phyloP scores from a whole-genome alignment of 768 basidiomycete genomes.

The Multifurca ochricompacta region DNA sequence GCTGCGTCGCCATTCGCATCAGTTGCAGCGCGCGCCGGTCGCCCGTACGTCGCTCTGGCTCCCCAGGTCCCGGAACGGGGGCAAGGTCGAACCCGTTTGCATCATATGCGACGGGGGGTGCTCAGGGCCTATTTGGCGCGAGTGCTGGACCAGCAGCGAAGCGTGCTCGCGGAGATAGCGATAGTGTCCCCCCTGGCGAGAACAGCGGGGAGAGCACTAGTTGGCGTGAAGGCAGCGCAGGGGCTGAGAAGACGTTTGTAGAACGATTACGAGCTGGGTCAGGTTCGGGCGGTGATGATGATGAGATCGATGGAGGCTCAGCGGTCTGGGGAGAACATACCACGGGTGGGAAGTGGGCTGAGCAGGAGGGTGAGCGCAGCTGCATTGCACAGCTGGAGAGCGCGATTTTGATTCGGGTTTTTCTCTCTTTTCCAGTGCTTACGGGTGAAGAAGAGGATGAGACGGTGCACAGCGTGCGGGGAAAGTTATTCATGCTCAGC shows the following conservation, averaged over 20 bases:
- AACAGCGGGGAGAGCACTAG: conserved; percentile 21
- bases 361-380: conserved; percentile 54
- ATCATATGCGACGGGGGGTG: conserved; percentile 43
- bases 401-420: not conserved
- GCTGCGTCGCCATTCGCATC: conserved; percentile 46
- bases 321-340: conserved; percentile 41
- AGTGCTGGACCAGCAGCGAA: conserved; percentile 41
- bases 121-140: conserved; percentile 36
- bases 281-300: conserved; percentile 43
- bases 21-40: conserved; percentile 47
- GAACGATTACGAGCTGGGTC: conserved; percentile 53
- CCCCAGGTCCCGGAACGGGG: conserved; percentile 46
- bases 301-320: conserved; percentile 25
- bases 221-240: conserved; percentile 1
- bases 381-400: not conserved
- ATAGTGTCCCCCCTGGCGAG: conserved; percentile 16
- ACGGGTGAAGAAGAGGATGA: conserved; percentile 83
- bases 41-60: conserved; percentile 29
- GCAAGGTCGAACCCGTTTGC: conserved; percentile 30
- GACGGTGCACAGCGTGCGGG: conserved; percentile 67
- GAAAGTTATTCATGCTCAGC: conserved; percentile 61
- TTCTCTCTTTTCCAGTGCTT: conserved; percentile 37
- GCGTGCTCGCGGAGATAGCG: conserved; percentile 36
- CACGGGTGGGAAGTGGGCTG: conserved; percentile 43
- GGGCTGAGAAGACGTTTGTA: conserved; percentile 38